These are phyloP conservation scores for Trichosporon faecale DNA, from an alignment of 1,284 basidiomycete genomes.

Conservation along the genomic window DNA sequence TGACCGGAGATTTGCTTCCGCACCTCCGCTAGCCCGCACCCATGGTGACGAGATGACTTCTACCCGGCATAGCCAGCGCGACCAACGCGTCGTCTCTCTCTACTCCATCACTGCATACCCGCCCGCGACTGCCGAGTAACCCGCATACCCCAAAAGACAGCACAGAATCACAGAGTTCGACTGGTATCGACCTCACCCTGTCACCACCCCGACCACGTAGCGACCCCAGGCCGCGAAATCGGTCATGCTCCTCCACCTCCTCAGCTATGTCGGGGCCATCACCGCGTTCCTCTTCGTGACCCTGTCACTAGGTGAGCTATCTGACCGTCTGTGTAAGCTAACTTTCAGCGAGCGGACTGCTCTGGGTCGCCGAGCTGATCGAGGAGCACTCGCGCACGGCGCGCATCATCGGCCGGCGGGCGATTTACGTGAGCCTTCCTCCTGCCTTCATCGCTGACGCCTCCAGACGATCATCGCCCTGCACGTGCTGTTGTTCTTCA, in stretches of 20 bases:
- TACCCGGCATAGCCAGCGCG: background rate
- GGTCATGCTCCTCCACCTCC: conserved; percentile 44
- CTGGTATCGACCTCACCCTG: background rate
- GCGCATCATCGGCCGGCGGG: conserved; percentile 72
- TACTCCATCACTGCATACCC: background rate
- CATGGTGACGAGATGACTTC: background rate
- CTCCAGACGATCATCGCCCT: conserved; percentile 69
- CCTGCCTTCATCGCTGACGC: conserved; percentile 23
- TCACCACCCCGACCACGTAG: background rate
- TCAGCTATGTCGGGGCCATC: conserved; percentile 62
- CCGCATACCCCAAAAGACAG: background rate
- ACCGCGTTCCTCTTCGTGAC: conserved; percentile 75
- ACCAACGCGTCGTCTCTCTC: background rate
- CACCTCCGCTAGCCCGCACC: background rate
- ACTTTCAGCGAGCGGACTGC: conserved; percentile 73
- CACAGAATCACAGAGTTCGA: background rate
- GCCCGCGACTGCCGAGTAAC: background rate
- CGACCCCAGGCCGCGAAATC: conserved; percentile 1
- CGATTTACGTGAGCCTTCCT: conserved; percentile 68
- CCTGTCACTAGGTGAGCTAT: conserved; percentile 65
- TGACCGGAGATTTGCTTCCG: background rate
- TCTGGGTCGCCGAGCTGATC: conserved; percentile 90
- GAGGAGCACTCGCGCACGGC: conserved; percentile 83
- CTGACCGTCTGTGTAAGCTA: background rate
- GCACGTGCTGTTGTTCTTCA: conserved; percentile 71